phyloP scores from a whole-genome alignment of 176 grass and related monocot species.

The Poa pratensis region DNA sequence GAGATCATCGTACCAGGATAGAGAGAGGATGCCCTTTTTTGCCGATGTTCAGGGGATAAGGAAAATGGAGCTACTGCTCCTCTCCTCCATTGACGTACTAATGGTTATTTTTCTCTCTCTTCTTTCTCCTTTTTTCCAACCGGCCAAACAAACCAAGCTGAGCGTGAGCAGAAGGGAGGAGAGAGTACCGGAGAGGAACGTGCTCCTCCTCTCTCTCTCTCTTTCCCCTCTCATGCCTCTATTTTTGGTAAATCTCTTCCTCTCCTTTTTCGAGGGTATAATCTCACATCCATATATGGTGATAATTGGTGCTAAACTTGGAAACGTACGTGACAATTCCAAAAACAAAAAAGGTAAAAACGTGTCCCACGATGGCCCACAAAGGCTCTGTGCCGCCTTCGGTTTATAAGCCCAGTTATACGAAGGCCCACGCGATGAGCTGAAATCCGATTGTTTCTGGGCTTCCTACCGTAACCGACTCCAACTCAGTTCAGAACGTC shows the following conservation, averaged over 20 bases:
- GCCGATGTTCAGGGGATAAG: background rate
- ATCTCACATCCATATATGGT: background rate
- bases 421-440: background rate
- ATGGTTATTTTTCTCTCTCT: conserved; percentile 26
- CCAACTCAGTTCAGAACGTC: background rate
- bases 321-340: background rate
- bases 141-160: conserved; percentile 29
- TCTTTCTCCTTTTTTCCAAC: conserved; percentile 33
- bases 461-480: conserved; percentile 4
- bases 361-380: too few species aligned
- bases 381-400: too few species aligned
- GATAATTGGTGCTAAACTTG: background rate
- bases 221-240: background rate
- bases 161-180: background rate
- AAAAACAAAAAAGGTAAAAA: too few species aligned
- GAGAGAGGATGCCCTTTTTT: conserved; percentile 6
- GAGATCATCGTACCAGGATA: conserved; percentile 38
- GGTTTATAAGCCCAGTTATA: background rate
- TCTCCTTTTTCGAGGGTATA: background rate
- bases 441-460: background rate
- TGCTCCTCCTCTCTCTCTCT: conserved; percentile 16
- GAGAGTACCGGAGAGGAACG: background rate
- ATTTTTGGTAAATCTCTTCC: background rate
- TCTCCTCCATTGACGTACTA: conserved; percentile 41
- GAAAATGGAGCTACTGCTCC: conserved; percentile 40